Evolutionary conservation across 108 stramenopile genomes (phyloP), one percentile per base, ranked within the genome.

Genomic region (Fragilariopsis cylindrus): DNA sequence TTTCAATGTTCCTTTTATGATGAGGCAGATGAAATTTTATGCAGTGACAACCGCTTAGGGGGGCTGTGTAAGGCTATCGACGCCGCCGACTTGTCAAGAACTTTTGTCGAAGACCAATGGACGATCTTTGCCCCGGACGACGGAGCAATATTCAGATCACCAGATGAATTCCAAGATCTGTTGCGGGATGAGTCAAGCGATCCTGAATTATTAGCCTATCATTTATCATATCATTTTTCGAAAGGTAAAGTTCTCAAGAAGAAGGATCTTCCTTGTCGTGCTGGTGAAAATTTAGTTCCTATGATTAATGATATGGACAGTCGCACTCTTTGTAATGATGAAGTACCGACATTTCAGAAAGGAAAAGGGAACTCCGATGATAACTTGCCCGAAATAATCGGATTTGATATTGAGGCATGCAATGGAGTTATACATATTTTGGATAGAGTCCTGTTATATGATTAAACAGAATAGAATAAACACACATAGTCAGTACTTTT

Each of bases 341-440:
- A 0, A 41, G 43, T 65, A 45, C 65, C 65, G 2, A 45, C 45
- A 11, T 65, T 4, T n/a, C 65, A 65, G 46, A 65, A 65, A 48
- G 65, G 65, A 47, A 65, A 46, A 65, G 65, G 65, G 6, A 65
- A 65, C 44, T 7, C 65, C 7, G 48, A 73, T 15, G 54, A 70
- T 13, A 52, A 49, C 5, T 18, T 45, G 8, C 40, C 57, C 6
- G 56, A 71, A 48, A 54, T 84, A 6, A 47, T 73, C 18, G 49
- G 15, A 6, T 69, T 74, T n/a, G 81, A 86, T 48, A 48, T 86
- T 54, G 4, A 60, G 8, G 82, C 82, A 5, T 53, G 30, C 56
- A 86, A 86, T 57, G 82, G 82, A n/a, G 60, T 86, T 16, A 56
- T 86, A 50, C 81, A 86, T 60, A 77, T 73, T 4, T 72, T 86